Conservation (phyloP, 805 yeast genomes). For the Metschnikowia hibisci region DNA sequence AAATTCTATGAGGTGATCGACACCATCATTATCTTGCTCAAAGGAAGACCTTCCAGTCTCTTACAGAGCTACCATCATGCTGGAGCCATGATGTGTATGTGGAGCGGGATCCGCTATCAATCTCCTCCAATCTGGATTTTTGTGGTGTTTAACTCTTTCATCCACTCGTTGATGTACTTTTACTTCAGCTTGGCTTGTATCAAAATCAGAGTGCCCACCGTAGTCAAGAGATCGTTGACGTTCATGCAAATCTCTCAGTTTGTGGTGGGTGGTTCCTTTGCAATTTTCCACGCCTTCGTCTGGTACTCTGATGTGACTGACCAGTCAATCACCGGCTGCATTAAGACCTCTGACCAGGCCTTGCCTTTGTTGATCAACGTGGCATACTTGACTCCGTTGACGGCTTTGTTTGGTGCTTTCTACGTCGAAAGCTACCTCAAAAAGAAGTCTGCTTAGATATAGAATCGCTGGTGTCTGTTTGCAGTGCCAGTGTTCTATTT, state of each 20-base stretch:
- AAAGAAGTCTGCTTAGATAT: conserved; percentile 12
- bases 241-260: conserved; percentile 68
- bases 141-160: conserved; percentile 75
- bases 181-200: conserved; percentile 62
- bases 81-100: conserved; percentile 79
- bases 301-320: conserved; percentile 50
- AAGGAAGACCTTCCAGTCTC: conserved; percentile 63
- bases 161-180: conserved; percentile 70
- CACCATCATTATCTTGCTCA: conserved; percentile 60
- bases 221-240: conserved; percentile 57
- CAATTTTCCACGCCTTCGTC: conserved; percentile 60
- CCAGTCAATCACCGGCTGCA: conserved; percentile 41
- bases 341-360: conserved; percentile 56
- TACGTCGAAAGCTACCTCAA: conserved; percentile 56
- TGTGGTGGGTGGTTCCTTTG: conserved; percentile 63
- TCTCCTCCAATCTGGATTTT: conserved; percentile 80
- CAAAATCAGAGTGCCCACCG: conserved; percentile 52
- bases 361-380: conserved; percentile 62
- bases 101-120: conserved; percentile 68
- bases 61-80: conserved; percentile 75
- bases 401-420: conserved; percentile 60
- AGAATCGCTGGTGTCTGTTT: no score
- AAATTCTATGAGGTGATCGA: conserved; percentile 71
- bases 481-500: no score
- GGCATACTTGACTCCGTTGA: conserved; percentile 61